Conservation (phyloP, 768 basidiomycete genomes). For the Mycena galopus region DNA sequence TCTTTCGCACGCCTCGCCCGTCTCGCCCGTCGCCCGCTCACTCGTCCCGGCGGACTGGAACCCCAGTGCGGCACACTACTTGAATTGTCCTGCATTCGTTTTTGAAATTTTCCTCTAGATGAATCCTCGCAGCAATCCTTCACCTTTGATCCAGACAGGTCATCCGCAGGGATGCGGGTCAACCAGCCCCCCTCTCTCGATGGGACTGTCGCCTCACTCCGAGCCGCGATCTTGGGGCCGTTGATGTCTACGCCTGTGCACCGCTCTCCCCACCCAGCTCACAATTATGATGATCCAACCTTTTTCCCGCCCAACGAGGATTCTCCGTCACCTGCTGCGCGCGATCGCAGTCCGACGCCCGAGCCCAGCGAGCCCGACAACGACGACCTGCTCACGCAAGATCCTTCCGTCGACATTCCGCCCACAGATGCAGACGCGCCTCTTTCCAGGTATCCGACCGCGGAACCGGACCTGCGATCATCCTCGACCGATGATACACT, state of each 20-base stretch:
- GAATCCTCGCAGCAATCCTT: neutral
- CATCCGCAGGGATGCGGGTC: conserved; percentile 11
- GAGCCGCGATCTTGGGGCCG: conserved; percentile 1
- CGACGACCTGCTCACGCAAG: neutral
- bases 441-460: neutral
- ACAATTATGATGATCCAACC: no score
- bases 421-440: neutral
- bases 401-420: neutral
- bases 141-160: conserved; percentile 9
- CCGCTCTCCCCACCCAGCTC: no score
- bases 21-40: conserved; percentile 16
- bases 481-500: conserved; percentile 24
- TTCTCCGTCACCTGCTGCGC: neutral
- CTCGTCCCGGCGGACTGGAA: conserved; percentile 30
- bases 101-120: neutral
- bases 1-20: conserved; percentile 14
- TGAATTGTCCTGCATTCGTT: neutral
- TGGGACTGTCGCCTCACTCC: conserved; percentile 20
- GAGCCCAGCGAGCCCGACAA: neutral
- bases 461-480: neutral
- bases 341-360: neutral
- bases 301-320: neutral
- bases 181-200: conserved; percentile 9
- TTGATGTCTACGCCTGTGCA: conserved; percentile 14
- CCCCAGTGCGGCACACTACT: neutral